Base-by-base conservation (phyloP, 345 rosid genomes). In the sweet orange (Citrus sinensis) region DNA sequence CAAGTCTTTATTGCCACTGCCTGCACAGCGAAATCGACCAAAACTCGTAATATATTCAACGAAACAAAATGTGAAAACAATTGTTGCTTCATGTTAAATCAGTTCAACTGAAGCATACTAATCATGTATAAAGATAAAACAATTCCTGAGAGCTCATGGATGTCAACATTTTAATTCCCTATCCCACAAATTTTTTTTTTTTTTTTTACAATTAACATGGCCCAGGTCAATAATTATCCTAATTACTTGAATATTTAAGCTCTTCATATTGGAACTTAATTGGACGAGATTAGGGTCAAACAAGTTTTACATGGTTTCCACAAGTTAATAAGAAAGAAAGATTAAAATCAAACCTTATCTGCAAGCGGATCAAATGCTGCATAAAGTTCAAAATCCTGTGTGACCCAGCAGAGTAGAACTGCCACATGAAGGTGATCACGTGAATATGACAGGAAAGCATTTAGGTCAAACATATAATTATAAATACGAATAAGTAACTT, bases 301-400 rank as follows among this genome's bases (percentile, higher is more conserved):
- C 60, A 29, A 51, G 64, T 76, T 65, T 51, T 19, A 39, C 25
- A 19, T 20, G 22, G 51, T 64, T 75, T 64, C 9, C 1, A 4
- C 29, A 46, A 67, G 72, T 54, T 51, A 20, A 67, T 24, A 17
- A 10, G 16, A 20, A 51, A 67, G 2, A 76, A 76, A 40, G 70
- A 35, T 49, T 55, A 76, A 19, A 54, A 60, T 58, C 86, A 75
- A 72, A 94, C 99, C 97, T 94, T 97, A 84, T 94, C 98, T 67
- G 98, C 97, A 65, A 94, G 94, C 24, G 99, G 99, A 90, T 97
- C 99, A 68, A 97, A 94, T 69, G 99, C 94, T 29, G 98, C 97
- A 79, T 97, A 97, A 75, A 94, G 94, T 82, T 97, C 99, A 82
- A 97, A 94, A 87, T 94, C 98, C 73, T 87, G 97, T 16, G 99